phyloP scores from a whole-genome alignment of 78 protist genomes.

The Bigelowiella natans region DNA sequence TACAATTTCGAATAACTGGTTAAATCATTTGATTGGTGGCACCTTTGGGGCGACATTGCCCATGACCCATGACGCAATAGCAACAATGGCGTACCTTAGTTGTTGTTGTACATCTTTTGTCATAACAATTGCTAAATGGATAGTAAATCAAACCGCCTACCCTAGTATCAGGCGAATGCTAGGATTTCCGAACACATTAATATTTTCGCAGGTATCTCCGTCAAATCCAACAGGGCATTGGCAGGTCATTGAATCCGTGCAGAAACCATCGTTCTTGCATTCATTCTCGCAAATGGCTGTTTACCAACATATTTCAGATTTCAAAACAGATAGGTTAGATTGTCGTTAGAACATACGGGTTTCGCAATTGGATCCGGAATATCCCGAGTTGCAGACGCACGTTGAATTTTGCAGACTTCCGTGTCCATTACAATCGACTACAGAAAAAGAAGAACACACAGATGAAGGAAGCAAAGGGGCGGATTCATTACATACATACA shows the following conservation, averaged over 20 bases:
- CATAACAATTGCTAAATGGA: background rate
- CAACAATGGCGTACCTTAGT: background rate
- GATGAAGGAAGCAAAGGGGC: conserved; percentile 67
- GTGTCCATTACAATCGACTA: background rate
- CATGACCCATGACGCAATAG: background rate
- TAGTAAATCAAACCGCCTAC: background rate
- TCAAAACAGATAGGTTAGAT: background rate
- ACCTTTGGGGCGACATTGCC: background rate
- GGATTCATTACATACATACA: conserved; percentile 13
- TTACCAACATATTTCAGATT: background rate
- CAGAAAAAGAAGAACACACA: conserved; percentile 52
- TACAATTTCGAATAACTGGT: no score
- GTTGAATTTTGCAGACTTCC: background rate
- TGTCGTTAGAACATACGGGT: no score
- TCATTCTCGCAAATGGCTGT: background rate
- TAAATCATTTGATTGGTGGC: no score
- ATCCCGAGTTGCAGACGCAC: background rate
- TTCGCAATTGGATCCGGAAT: background rate
- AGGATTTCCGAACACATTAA: background rate
- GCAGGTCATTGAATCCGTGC: background rate
- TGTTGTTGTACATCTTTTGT: background rate
- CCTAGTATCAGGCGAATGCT: background rate
- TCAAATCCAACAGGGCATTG: background rate
- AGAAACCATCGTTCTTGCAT: background rate
- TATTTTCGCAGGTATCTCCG: background rate